Conservation (phyloP, 305 asterid genomes). For the Fraxinus latifolia region DNA sequence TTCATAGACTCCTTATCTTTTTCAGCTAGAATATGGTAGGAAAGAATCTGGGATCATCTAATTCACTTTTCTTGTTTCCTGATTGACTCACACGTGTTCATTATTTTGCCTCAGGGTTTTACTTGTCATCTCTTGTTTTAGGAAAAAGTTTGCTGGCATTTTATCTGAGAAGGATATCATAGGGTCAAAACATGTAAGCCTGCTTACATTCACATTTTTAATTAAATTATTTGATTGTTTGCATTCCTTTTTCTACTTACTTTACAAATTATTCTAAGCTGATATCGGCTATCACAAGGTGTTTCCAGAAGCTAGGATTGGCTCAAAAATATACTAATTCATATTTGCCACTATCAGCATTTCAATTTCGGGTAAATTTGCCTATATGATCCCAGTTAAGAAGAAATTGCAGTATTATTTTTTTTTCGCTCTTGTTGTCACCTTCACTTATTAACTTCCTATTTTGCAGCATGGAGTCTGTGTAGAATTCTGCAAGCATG, state of each 20-base stretch:
- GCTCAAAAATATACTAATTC: constrained; percentile 63
- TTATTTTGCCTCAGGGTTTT: constrained; percentile 57
- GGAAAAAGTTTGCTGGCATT: constrained; percentile 64
- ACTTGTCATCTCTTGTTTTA: constrained; percentile 54
- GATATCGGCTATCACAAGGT: constrained; percentile 54
- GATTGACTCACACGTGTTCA: constrained; percentile 16
- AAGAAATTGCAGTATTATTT: background rate
- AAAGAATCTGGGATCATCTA: background rate
- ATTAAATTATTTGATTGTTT: background rate
- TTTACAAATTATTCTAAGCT: constrained; percentile 34
- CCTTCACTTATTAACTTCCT: constrained; percentile 22
- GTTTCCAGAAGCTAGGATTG: constrained; percentile 78
- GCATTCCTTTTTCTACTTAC: constrained; percentile 15
- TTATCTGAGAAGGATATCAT: constrained; percentile 63
- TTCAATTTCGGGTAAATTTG: constrained; percentile 50
- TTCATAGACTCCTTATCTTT: constrained; percentile 61
- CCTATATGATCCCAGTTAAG: constrained; percentile 12
- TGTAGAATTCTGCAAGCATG: constrained; percentile 75
- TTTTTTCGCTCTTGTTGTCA: constrained; percentile 12
- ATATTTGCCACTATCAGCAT: constrained; percentile 52
- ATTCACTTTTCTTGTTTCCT: constrained; percentile 5
- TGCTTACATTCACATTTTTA: constrained; percentile 2
- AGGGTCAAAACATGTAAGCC: constrained; percentile 71
- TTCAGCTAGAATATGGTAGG: constrained; percentile 80
- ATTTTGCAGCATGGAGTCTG: constrained; percentile 63